A percentile compares a stretch with the other conserved stretches of the same genome.
Evolutionary conservation across 768 basidiomycete genomes (phyloP).

Genomic region (Lentinula raphanica): DNA sequence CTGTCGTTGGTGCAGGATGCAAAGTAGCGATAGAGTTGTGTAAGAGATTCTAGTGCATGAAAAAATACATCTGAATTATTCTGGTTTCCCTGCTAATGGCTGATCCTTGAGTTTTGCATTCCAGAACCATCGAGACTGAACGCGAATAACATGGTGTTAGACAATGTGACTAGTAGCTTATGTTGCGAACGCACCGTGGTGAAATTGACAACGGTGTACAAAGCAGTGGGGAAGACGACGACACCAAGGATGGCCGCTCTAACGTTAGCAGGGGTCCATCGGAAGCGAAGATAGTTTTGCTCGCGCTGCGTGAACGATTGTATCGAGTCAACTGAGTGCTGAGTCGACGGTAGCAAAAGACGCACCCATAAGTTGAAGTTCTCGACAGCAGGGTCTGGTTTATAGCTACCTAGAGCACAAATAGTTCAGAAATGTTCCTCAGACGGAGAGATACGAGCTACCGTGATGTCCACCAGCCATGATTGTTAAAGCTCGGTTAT

Average conservation of each 20-base stretch:
- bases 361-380: constrained; percentile 48
- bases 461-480: constrained; percentile 56
- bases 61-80: background rate
- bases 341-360: background rate
- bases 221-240: constrained; percentile 7
- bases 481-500: constrained; percentile 24
- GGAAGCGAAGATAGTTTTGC: constrained; percentile 12
- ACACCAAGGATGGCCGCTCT: constrained; percentile 4
- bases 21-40: constrained; percentile 87
- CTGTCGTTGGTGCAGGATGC: constrained; percentile 80
- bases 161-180: constrained; percentile 1
- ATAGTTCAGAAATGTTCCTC: constrained; percentile 20
- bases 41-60: constrained; percentile 58
- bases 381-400: constrained; percentile 53
- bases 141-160: background rate
- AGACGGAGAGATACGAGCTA: background rate
- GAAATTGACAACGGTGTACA: background rate
- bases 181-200: background rate
- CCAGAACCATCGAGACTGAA: constrained; percentile 18
- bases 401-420: background rate
- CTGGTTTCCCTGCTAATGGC: constrained; percentile 19
- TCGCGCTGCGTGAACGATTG: constrained; percentile 8
- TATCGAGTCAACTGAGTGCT: background rate
- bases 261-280: constrained; percentile 10
- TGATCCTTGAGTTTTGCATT: constrained; percentile 25